Percentiles rank a stretch among this genome's conserved stretches.
Evolutionary conservation across 345 rosid species (phyloP).

Genomic region (Camelina laxa): DNA sequence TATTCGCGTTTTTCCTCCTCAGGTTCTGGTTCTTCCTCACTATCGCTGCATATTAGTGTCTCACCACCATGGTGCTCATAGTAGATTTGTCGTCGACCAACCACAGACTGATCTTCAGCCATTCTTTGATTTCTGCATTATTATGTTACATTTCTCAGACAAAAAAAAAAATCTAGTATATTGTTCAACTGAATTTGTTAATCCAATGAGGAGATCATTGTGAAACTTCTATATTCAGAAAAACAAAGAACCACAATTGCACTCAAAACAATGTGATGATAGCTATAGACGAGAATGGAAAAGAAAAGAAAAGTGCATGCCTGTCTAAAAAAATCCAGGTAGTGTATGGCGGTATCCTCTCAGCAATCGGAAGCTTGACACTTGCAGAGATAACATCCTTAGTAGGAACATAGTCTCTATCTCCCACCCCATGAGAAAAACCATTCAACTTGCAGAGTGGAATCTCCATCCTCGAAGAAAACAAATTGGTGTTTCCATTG

Average conservation of each 20-base stretch:
- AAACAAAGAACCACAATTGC: neutral
- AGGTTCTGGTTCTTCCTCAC: constrained; percentile 85
- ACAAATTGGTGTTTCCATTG: constrained; percentile 43
- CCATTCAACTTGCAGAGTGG: constrained; percentile 69
- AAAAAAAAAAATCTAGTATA: constrained; percentile 41
- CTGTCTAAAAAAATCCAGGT: constrained; percentile 97
- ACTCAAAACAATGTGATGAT: constrained; percentile 16
- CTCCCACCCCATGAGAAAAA: constrained; percentile 61
- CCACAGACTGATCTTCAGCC: constrained; percentile 98
- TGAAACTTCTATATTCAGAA: neutral
- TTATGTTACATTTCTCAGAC: constrained; percentile 45
- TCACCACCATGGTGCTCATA: constrained; percentile 95
- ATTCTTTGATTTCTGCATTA: constrained; percentile 95
- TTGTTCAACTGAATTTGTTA: neutral
- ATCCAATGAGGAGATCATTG: neutral
- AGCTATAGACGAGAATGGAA: constrained; percentile 11
- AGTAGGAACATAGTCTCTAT: constrained; percentile 63
- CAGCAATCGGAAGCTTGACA: constrained; percentile 61
- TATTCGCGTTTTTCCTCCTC: constrained; percentile 86
- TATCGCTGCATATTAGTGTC: constrained; percentile 93
- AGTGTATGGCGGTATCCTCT: constrained; percentile 90
- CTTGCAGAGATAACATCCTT: constrained; percentile 63
- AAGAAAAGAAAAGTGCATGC: constrained; percentile 47
- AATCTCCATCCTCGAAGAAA: constrained; percentile 54
- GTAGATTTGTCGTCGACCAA: constrained; percentile 97